Base-by-base conservation (phyloP, 2,329 filamentous ascomycete genomes). In the Graphilbum ipis-grandicollis region DNA sequence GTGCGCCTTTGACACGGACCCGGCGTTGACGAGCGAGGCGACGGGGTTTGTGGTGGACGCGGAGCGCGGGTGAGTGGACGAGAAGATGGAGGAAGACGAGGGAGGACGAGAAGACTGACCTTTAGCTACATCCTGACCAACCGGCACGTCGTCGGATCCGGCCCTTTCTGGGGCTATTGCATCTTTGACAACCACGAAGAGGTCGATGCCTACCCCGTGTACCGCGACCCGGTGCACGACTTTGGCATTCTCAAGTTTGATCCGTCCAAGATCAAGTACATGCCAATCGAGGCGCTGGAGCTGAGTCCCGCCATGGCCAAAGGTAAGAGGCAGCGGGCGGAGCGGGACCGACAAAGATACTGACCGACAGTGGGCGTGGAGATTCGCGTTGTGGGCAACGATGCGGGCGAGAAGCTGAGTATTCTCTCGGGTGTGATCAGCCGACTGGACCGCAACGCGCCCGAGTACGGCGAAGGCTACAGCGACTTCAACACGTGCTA, bases 161-260 rank as follows among this genome's bases (percentile, higher is more conserved):
- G 90, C 1, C 90, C 90, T 1, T 98, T 98, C 58, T 96, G 88
- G 79, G 90, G 90, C 34, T 94, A 93, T 60, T 86, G 82, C 54
- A 86, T 98, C 47, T 98, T 98, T 55, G 92, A 98, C 56, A 98
- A 98, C 54, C 90, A 98, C 57, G 90, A 98, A 47, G 70, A 92
- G 64, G 90, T 90, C 48, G 90, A 98, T 54, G 88, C 92, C 34
- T 83, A 85, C 52, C 90, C 90, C 9, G 85, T 98, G 35, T 98
- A 98, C 60, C 84, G 90, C 50, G 90, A 98, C 52, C 92, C 90
- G 14, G 88, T 98, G 21, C 90, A 98, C 65, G 90, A 98, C 57
- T 98, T 98, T 50, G 90, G 90, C 43, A 92, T 98, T 48, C 71
- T 98, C 35, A 78, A 90, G 51, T 98, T 98, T 61, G 83, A 98